Conservation (phyloP, 2,329 filamentous ascomycete genomes). For the Lasiodiplodia citricola region DNA sequence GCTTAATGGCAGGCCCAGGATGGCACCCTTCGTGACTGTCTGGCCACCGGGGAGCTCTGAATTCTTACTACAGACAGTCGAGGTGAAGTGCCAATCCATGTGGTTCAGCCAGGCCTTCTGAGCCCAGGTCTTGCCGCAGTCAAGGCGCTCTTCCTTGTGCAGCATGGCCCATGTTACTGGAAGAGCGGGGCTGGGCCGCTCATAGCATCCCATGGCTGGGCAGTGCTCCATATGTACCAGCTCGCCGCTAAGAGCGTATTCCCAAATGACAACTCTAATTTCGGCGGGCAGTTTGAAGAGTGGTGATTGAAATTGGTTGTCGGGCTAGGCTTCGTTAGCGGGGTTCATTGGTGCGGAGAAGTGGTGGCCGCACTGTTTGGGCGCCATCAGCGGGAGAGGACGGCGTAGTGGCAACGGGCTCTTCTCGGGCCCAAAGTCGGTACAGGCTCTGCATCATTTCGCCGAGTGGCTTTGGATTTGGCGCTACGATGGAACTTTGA, state of each 20-base stretch:
- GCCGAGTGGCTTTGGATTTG: not conserved
- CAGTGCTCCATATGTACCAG: conserved; percentile 28
- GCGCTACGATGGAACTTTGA: not conserved
- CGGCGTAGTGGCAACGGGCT: not conserved
- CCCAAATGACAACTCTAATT: conserved; percentile 26
- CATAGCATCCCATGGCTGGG: conserved; percentile 25
- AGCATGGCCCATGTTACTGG: not conserved
- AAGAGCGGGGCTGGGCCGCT: not conserved
- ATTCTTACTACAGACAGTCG: not conserved
- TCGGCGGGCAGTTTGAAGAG: conserved; percentile 18
- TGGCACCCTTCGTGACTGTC: not conserved
- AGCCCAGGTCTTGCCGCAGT: conserved; percentile 6
- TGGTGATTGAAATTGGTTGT: conserved; percentile 10
- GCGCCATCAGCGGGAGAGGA: not conserved
- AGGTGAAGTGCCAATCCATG: conserved; percentile 8
- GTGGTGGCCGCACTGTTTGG: not conserved
- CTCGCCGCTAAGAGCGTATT: conserved; percentile 26
- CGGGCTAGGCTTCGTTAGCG: not conserved
- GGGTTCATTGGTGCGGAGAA: not conserved
- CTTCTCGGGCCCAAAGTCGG: not conserved
- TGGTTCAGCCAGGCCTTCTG: not conserved
- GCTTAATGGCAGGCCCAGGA: not conserved
- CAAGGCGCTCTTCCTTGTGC: not conserved
- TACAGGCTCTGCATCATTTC: not conserved
- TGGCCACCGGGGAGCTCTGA: not conserved